Conservation (phyloP, 768 basidiomycete genomes). For the Pholiota conissans region DNA sequence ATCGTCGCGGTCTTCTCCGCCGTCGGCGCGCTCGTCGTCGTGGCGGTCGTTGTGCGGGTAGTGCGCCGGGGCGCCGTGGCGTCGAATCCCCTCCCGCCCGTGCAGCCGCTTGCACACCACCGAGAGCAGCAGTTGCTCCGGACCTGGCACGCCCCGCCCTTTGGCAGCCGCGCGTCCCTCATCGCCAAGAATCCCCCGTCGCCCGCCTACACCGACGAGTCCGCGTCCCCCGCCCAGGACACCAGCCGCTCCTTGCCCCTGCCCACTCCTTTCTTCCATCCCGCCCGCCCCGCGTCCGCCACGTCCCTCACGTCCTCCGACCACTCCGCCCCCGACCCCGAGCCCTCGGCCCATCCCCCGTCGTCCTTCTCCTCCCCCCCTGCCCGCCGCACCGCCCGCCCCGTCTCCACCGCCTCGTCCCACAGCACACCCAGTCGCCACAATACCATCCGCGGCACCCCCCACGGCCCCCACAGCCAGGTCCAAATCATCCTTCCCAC, state of each 20-base stretch:
- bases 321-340: conserved; percentile 3
- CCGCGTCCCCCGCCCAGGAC: background rate
- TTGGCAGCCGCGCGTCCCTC: background rate
- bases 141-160: conserved; percentile 19
- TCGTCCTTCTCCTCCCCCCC: conserved; percentile 12
- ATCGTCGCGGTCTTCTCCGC: conserved; percentile 51
- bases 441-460: conserved; percentile 51
- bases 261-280: conserved; percentile 15
- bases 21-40: conserved; percentile 37
- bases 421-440: conserved; percentile 32
- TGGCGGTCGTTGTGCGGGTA: conserved; percentile 37
- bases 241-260: background rate
- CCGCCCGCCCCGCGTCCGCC: conserved; percentile 26
- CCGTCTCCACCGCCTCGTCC: conserved; percentile 38
- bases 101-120: conserved; percentile 64
- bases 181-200: background rate
- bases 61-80: conserved; percentile 29
- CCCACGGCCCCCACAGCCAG: conserved; percentile 60
- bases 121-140: conserved; percentile 44
- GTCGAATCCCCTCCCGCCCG: conserved; percentile 57
- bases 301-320: conserved; percentile 26
- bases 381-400: conserved; percentile 33
- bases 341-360: conserved; percentile 12
- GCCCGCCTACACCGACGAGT: background rate
- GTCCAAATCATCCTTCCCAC: conserved; percentile 70